Conservation (phyloP, 208 protist species). For the Trichomonas gallinae region DNA sequence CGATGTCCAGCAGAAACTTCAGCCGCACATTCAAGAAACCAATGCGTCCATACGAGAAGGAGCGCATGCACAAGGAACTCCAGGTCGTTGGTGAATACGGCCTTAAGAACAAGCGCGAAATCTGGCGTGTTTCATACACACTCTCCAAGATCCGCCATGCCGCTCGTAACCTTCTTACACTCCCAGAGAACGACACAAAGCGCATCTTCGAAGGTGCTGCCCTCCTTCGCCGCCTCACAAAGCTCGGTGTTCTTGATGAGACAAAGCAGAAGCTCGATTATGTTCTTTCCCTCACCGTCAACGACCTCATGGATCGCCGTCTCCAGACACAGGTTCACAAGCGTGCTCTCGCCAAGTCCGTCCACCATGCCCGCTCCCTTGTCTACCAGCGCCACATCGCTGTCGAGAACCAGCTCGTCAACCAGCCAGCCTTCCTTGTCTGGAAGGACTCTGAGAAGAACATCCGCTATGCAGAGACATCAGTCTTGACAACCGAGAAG, state of each 20-base stretch:
- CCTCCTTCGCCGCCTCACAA: constrained; percentile 91
- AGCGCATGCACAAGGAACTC: constrained; percentile 97
- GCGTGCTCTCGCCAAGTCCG: constrained; percentile 88
- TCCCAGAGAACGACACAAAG: constrained; percentile 84
- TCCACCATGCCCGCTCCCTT: constrained; percentile 97
- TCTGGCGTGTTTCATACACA: constrained; percentile 91
- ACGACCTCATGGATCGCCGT: constrained; percentile 97
- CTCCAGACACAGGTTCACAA: constrained; percentile 98
- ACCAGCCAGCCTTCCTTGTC: constrained; percentile 14
- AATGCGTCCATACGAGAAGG: constrained; percentile 97
- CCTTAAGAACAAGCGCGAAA: constrained; percentile 96
- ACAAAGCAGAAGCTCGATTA: constrained; percentile 98
- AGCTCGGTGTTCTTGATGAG: constrained; percentile 91
- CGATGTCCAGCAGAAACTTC: constrained; percentile 61
- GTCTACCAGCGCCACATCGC: constrained; percentile 96
- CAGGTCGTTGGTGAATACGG: constrained; percentile 91
- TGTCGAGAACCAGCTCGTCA: constrained; percentile 6
- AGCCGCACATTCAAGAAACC: constrained; percentile 85
- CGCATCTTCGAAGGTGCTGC: constrained; percentile 91
- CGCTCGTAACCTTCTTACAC: constrained; percentile 92
- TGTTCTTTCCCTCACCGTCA: constrained; percentile 88
- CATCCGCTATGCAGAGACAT: neutral
- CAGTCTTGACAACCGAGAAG: neutral
- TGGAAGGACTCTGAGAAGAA: neutral
- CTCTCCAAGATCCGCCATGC: constrained; percentile 96